A percentile compares a stretch with the other conserved stretches of the same genome.
These are phyloP conservation scores for Sonneratia alba DNA, from an alignment of 345 rosid genomes.

Conservation along the genomic window DNA sequence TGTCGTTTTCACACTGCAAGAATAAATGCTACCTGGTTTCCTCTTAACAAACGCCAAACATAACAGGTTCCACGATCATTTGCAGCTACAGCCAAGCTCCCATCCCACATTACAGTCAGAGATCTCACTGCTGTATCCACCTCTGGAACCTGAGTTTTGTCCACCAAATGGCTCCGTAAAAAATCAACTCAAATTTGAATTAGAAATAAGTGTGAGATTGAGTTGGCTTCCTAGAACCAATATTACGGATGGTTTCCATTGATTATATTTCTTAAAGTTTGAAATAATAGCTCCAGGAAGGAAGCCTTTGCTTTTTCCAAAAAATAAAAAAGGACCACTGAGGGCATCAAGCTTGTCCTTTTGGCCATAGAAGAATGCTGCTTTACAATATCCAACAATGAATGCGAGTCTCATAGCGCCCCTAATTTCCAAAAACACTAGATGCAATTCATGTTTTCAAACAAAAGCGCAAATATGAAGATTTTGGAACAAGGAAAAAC, in stretches of 20 bases:
- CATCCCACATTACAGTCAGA: slow-evolving; percentile 91
- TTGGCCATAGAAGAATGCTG: background rate
- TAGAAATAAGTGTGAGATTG: background rate
- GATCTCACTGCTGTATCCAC: slow-evolving; percentile 90
- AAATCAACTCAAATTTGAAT: background rate
- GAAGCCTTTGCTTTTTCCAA: background rate
- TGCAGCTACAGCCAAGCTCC: slow-evolving; percentile 95
- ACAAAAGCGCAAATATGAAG: background rate
- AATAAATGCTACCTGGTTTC: slow-evolving; percentile 45
- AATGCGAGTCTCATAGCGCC: background rate
- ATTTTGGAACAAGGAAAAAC: background rate
- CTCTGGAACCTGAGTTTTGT: slow-evolving; percentile 58
- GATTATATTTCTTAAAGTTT: background rate
- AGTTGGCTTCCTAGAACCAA: background rate
- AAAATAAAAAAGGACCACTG: background rate
- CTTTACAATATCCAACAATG: background rate
- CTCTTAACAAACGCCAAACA: slow-evolving; percentile 81
- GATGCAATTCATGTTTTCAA: background rate
- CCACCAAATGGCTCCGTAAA: slow-evolving; percentile 1
- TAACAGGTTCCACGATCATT: slow-evolving; percentile 88
- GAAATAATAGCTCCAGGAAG: background rate
- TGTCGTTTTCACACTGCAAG: background rate
- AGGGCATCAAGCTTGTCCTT: background rate
- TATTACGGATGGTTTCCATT: background rate
- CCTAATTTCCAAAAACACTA: background rate